Evolutionary conservation across 2,329 filamentous ascomycete species (phyloP).

Genomic region (Pestalotiopsis sp.): DNA sequence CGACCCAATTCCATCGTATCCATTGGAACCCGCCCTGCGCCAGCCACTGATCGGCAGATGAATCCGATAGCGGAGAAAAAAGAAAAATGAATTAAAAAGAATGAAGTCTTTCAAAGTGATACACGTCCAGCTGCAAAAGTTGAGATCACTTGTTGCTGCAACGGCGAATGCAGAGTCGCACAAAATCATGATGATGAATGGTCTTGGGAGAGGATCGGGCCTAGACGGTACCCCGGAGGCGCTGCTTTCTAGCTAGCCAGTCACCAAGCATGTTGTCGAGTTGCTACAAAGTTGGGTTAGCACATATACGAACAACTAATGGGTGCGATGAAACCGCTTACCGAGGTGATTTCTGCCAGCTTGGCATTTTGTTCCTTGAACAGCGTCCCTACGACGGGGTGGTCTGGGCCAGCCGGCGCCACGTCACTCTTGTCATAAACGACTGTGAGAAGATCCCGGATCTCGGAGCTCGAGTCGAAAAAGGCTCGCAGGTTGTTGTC

Average conservation of each 20-base stretch:
- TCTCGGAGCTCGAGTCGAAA: slow-evolving; percentile 86
- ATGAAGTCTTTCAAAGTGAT: slow-evolving; percentile 14
- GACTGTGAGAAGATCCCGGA: slow-evolving; percentile 86
- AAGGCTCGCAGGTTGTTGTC: slow-evolving; percentile 85
- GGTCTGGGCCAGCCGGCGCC: slow-evolving; percentile 76
- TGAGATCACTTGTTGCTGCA: slow-evolving; percentile 10
- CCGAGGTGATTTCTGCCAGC: slow-evolving; percentile 81
- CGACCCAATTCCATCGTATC: not conserved
- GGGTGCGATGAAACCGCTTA: too few relatives aligned
- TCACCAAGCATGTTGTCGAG: slow-evolving; percentile 85
- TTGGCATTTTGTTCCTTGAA: slow-evolving; percentile 88
- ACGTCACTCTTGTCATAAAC: slow-evolving; percentile 92
- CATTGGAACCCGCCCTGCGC: slow-evolving; percentile 2
- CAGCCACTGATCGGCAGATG: not conserved
- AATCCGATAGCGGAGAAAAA: not conserved
- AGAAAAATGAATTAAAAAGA: slow-evolving; percentile 16
- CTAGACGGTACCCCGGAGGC: slow-evolving; percentile 55
- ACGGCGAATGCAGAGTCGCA: slow-evolving; percentile 15
- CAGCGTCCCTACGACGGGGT: slow-evolving; percentile 78
- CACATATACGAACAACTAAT: too few relatives aligned
- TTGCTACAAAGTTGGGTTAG: slow-evolving; percentile 51
- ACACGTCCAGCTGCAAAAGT: not conserved
- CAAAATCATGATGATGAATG: slow-evolving; percentile 15
- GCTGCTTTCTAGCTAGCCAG: slow-evolving; percentile 74
- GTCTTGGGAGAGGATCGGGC: not conserved